Base-by-base conservation (phyloP, 148 eudicot species). In the Rhododendron ovatum region DNA sequence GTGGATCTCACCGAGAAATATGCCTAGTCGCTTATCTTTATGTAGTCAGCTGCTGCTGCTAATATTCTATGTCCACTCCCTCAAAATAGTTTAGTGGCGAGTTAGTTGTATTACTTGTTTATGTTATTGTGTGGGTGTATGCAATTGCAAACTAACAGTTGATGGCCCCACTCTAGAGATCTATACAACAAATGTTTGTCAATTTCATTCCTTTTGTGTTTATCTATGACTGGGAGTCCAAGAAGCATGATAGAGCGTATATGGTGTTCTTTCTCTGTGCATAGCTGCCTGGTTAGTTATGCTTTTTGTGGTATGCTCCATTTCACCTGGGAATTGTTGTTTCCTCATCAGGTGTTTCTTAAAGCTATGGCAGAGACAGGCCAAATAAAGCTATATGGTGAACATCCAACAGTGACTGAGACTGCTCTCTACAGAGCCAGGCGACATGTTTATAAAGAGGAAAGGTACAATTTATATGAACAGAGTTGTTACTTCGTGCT, bases 291-390 rank as follows among this genome's bases (percentile, higher is more conserved):
- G 14, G 50, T 30, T 75, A n/a, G 30, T 51, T 53, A 50, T 51
- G 81, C 35, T 74, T 75, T 53, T 69, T 55, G 76, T 63, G 76
- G 5, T 24, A 84, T 26, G 59, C 20, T 71, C 30, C 86, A 14
- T 48, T 53, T 59, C 35, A 37, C 55, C 26, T 67, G 30, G 33
- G 18, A 35, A 13, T 71, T 84, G 35, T 69, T 82, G 10, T 67
- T 33, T 86, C 11, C 63, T 47, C 65, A 24, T 81, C 89, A 97
- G 99, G 99, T 93, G 53, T 97, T 97, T 88, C 98, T 98, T 65
- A 98, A 98, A 92, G 99, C 99, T 83, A 98, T 98, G 99, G 99
- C 99, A 84, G 98, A 95, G 91, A 93, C 94, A 33, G 99, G 99
- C 86, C 99, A 98, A 90, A 87, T 98, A 80, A 98, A 95, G 92